phyloP scores from a whole-genome alignment of 805 yeast species.

The Wickerhamiella kurtzmanii region DNA sequence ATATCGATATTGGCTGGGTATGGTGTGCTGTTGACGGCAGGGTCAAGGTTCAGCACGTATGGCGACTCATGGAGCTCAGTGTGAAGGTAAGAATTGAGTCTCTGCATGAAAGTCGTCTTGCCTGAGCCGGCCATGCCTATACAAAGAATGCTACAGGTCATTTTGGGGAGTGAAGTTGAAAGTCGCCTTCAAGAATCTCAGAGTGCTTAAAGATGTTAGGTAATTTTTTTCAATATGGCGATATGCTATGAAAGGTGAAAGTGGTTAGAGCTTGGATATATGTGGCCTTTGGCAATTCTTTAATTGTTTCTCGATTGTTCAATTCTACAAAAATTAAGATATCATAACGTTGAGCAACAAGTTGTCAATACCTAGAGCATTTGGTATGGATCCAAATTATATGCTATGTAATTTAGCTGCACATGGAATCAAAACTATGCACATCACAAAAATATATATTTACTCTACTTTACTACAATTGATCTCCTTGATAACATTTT shows the following conservation, averaged over 20 bases:
- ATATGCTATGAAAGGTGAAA: too few relatives aligned
- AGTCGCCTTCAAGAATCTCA: neutral
- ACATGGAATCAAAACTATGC: too few relatives aligned
- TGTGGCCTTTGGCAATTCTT: neutral
- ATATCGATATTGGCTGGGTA: slow-evolving; percentile 91
- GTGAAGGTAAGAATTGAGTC: slow-evolving; percentile 81
- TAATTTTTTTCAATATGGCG: neutral
- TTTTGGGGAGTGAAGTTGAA: neutral
- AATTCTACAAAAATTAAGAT: too few relatives aligned
- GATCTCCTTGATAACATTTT: too few relatives aligned
- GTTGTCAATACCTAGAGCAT: too few relatives aligned
- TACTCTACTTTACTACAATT: too few relatives aligned
- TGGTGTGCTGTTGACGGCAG: slow-evolving; percentile 91
- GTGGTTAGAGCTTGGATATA: too few relatives aligned
- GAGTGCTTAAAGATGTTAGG: neutral
- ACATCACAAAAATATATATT: too few relatives aligned
- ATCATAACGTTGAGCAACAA: too few relatives aligned
- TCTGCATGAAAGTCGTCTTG: slow-evolving; percentile 94
- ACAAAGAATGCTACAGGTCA: slow-evolving; percentile 28
- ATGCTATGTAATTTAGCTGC: too few relatives aligned
- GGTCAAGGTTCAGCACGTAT: slow-evolving; percentile 87
- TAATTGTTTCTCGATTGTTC: too few relatives aligned
- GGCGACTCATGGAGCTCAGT: slow-evolving; percentile 49
- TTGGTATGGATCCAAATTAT: too few relatives aligned
- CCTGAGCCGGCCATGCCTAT: slow-evolving; percentile 74